phyloP scores from a whole-genome alignment of 352 stramenopile species.

The Peronospora destructor region DNA sequence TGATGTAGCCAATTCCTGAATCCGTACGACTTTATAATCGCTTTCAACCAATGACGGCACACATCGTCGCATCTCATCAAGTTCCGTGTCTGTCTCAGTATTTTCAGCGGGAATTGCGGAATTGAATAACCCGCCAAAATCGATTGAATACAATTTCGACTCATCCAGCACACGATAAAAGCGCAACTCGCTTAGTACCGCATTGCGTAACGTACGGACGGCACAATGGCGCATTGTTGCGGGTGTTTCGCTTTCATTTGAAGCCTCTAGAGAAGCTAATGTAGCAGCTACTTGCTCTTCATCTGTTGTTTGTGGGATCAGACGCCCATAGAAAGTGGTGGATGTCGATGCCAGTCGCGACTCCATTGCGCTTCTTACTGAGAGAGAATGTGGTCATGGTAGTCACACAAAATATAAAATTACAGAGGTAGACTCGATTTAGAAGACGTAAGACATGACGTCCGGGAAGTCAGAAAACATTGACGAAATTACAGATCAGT shows the following conservation, averaged over 20 bases:
- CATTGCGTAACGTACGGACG: constrained; percentile 24
- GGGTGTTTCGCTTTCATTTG: constrained; percentile 1
- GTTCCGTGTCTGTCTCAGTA: constrained; percentile 4
- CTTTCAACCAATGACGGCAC: constrained; percentile 28
- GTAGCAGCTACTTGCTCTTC: constrained; percentile 20
- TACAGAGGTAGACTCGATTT: not conserved
- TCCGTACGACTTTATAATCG: constrained; percentile 48
- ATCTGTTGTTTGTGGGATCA: constrained; percentile 34
- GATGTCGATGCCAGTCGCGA: constrained; percentile 7
- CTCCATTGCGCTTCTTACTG: constrained; percentile 12
- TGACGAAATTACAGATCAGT: constrained; percentile 49
- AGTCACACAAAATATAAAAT: not conserved
- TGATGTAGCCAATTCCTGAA: constrained; percentile 55
- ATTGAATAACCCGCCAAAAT: constrained; percentile 27
- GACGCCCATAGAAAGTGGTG: constrained; percentile 33
- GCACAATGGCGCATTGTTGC: not conserved
- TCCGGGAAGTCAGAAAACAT: constrained; percentile 4
- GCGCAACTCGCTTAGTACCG: constrained; percentile 38
- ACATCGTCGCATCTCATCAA: constrained; percentile 20
- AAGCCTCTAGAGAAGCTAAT: constrained; percentile 13
- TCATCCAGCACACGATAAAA: constrained; percentile 72
- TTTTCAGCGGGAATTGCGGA: constrained; percentile 5
- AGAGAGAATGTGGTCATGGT: not conserved
- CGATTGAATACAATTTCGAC: constrained; percentile 56
- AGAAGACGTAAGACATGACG: not conserved